Conservation (phyloP, 495 filamentous ascomycete genomes). For the Trichocladium uniseriatum region DNA sequence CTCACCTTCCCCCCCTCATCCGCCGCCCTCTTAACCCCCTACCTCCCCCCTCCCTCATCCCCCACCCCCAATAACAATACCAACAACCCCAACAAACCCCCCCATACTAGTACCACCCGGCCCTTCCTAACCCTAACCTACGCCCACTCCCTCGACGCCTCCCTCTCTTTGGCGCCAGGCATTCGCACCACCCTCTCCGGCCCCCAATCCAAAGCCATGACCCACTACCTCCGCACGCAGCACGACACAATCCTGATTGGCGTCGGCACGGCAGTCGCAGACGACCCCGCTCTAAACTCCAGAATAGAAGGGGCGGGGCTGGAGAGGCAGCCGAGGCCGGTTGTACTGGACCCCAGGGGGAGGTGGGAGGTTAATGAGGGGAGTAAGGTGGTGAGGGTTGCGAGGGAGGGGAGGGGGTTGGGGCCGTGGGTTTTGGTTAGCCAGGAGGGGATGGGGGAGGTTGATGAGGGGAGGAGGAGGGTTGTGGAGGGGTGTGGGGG, state of each 20-base stretch:
- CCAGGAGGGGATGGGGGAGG: slow-evolving; percentile 8
- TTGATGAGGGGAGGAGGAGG: slow-evolving; percentile 17
- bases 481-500: slow-evolving; percentile 31
- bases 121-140: slow-evolving; percentile 61
- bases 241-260: slow-evolving; percentile 84
- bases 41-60: slow-evolving; percentile 5
- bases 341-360: slow-evolving; percentile 65
- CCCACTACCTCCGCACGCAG: slow-evolving; percentile 71
- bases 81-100: background rate
- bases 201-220: slow-evolving; percentile 75
- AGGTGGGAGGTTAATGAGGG: slow-evolving; percentile 55
- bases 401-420: slow-evolving; percentile 55
- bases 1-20: slow-evolving; percentile 4
- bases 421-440: slow-evolving; percentile 59
- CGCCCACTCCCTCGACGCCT: slow-evolving; percentile 79
- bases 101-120: background rate
- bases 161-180: slow-evolving; percentile 64
- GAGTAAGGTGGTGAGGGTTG: slow-evolving; percentile 55
- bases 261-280: slow-evolving; percentile 70
- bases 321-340: slow-evolving; percentile 56
- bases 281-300: slow-evolving; percentile 79
- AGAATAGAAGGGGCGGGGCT: background rate
- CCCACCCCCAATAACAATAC: background rate
- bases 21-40: slow-evolving; percentile 9
- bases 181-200: slow-evolving; percentile 73